Evolutionary conservation across 306 rosid genomes (phyloP), one percentile per base, ranked within the genome.

Genomic region (Benincasa hispida): DNA sequence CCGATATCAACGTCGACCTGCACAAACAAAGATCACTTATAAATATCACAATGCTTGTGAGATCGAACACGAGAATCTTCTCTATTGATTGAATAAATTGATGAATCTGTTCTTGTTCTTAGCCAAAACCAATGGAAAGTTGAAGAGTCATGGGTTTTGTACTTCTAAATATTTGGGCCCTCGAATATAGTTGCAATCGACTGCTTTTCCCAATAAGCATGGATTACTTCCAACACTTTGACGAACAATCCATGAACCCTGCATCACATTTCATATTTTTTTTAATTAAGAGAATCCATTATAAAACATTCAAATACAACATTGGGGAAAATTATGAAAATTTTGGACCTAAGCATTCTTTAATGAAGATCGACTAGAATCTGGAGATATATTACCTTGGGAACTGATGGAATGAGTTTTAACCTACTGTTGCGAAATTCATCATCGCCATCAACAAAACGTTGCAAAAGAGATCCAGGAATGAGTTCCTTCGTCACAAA

Each of bases 231-330:
- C 99, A 76, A 94, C 99, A 87, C 99, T 94, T 81, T 94, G 99
- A 78, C 99, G 96, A 79, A 94, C 99, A 87, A 94, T 94, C 97
- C 99, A 94, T 37, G 99, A 94, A 51, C 99, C 99, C 99, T 94
- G 93, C 55, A 50, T 50, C 55, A 84, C 17, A 79, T 87, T 85
- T 25, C 75, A 47, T 48, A 25, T 25, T 67, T 14, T 25, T 69
- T 17, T 50, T 50, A 11, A 45, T 69, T 6, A 13, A 42, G 6
- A 34, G 1, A 22, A 65, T 32, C 12, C 6, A 66, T 61, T 42
- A 42, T 45, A 47, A 25, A 14, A 42, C 35, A 70, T 70, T 65
- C 15, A 35, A 65, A 65, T 32, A 56, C n/a, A 63, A 30, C 68
- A 18, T 3, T 34, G 3, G 37, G 3, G 37, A 34, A 34, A 34